Percentiles rank a stretch among this genome's conserved stretches.
These are phyloP conservation scores for Hymenoscyphus occultus DNA, from an alignment of 2,329 filamentous ascomycete genomes.

Conservation along the genomic window DNA sequence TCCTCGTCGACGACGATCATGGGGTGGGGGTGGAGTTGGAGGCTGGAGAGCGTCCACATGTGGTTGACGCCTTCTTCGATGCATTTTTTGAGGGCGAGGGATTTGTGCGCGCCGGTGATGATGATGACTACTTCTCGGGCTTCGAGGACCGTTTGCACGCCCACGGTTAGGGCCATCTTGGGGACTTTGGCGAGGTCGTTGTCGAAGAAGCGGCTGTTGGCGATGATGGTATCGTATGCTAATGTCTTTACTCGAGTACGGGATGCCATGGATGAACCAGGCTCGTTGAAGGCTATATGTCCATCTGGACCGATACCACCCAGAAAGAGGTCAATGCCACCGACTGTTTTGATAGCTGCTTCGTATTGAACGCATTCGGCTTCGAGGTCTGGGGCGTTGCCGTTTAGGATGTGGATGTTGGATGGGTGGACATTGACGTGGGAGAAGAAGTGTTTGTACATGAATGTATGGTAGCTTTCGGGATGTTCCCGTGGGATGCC, in stretches of 20 bases:
- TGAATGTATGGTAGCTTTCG: conserved; percentile 86
- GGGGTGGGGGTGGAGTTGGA: conserved; percentile 78
- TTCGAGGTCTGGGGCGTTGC: conserved; percentile 72
- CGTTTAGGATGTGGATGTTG: conserved; percentile 82
- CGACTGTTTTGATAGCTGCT: conserved; percentile 67
- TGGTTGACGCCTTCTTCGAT: conserved; percentile 82
- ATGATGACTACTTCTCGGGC: conserved; percentile 80
- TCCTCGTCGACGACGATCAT: conserved; percentile 84
- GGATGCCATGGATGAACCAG: conserved; percentile 73
- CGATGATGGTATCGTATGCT: conserved; percentile 81
- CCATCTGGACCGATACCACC: conserved; percentile 83
- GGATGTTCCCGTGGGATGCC: conserved; percentile 78
- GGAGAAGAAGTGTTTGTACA: conserved; percentile 91
- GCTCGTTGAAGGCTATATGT: conserved; percentile 89
- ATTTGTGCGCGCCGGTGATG: conserved; percentile 78
- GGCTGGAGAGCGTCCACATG: conserved; percentile 83
- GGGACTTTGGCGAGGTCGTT: conserved; percentile 73
- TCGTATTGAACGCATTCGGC: conserved; percentile 79
- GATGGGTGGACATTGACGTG: conserved; percentile 76
- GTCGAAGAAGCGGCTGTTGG: conserved; percentile 81
- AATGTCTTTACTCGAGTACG: conserved; percentile 83
- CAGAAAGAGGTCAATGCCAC: conserved; percentile 82
- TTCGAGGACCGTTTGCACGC: conserved; percentile 79
- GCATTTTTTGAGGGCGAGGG: conserved; percentile 73
- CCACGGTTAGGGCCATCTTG: conserved; percentile 79